Conservation (phyloP, 1,139 yeast genomes). For the Saccharomyces hybrid region DNA sequence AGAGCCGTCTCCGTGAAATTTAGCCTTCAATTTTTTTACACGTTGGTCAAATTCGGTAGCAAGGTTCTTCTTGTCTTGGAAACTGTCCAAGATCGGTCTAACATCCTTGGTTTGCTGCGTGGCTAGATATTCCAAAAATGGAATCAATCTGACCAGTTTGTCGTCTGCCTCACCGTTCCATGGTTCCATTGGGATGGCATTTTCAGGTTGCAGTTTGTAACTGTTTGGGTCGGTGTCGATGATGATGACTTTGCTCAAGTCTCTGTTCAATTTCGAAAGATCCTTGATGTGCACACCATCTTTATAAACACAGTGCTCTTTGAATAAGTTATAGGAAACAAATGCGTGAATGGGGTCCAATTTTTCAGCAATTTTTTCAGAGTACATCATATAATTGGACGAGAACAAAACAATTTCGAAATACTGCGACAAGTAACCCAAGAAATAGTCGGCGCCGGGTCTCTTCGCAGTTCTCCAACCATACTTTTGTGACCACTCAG, state of each 20-base stretch:
- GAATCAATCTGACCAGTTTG: slow-evolving; percentile 68
- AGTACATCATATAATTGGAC: slow-evolving; percentile 75
- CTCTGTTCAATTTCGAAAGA: slow-evolving; percentile 82
- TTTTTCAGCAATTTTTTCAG: slow-evolving; percentile 77
- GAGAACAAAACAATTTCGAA: slow-evolving; percentile 91
- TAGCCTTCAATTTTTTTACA: slow-evolving; percentile 64
- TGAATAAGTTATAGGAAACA: slow-evolving; percentile 76
- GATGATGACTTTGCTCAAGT: slow-evolving; percentile 67
- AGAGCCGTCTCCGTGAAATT: slow-evolving; percentile 53
- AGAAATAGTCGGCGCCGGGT: slow-evolving; percentile 95
- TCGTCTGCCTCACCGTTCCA: slow-evolving; percentile 90
- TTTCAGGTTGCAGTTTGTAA: slow-evolving; percentile 81
- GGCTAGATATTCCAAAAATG: slow-evolving; percentile 90
- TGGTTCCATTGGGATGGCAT: slow-evolving; percentile 71
- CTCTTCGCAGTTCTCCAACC: slow-evolving; percentile 99
- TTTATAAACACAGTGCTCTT: slow-evolving; percentile 80
- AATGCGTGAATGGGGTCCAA: slow-evolving; percentile 90
- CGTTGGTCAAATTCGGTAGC: slow-evolving; percentile 76
- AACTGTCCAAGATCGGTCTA: slow-evolving; percentile 76
- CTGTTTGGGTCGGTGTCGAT: slow-evolving; percentile 73
- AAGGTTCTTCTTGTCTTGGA: slow-evolving; percentile 49
- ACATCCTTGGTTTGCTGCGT: slow-evolving; percentile 87
- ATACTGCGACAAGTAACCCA: slow-evolving; percentile 89
- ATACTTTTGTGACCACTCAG: slow-evolving; percentile 83
- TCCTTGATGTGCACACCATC: slow-evolving; percentile 85